Evolutionary conservation across 163 green algal species (phyloP), one percentile per base, ranked within the genome.

Genomic region (Volvox carteri): DNA sequence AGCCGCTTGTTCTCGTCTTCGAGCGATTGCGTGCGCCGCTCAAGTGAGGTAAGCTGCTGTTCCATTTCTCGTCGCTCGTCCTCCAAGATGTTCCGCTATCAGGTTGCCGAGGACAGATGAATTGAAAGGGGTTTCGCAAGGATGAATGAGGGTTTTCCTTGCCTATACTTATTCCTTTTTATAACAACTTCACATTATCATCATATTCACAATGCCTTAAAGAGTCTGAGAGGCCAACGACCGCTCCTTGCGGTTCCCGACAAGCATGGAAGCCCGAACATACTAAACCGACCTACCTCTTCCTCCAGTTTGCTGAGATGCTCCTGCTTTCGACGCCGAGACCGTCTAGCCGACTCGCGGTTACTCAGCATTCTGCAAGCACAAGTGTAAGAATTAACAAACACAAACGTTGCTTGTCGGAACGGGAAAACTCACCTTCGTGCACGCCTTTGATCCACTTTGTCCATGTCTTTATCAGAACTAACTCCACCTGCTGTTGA

Each of bases 321-420:
- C 92, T 99, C 97, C 92, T 98, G 97, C 92, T 99, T 99, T 41
- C 97, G 86, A 77, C 95, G 93, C 0, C 97, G 90, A 0, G 95
- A 98, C 19, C 97, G 92, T 37, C 97, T 90, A 1, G 97, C 97
- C 62, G 94, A 97, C 91, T 99, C 97, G 19, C 97, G 92, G 79
- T 99, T 99, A 48, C 92, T 97, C 44, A 98, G 86, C 97, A 99
- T 99, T 78, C 97, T 97, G 92, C 78, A 67, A 21, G 7, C 19
- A 76, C 21, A 78, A 35, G 33, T 41, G 11, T 44, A 39, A 58
- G 67, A n/a, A 68, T 58, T 33, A 14, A 79, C 35, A 33, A 6
- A 65, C 25, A 65, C 54, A 12, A 30, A 52, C 35, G 56, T 39
- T 70, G 42, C 16, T 67, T 76, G 28, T 35, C 42, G n/a, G n/a